phyloP scores from a whole-genome alignment of 1,139 yeast genomes.

The Yamadazyma friedrichii region DNA sequence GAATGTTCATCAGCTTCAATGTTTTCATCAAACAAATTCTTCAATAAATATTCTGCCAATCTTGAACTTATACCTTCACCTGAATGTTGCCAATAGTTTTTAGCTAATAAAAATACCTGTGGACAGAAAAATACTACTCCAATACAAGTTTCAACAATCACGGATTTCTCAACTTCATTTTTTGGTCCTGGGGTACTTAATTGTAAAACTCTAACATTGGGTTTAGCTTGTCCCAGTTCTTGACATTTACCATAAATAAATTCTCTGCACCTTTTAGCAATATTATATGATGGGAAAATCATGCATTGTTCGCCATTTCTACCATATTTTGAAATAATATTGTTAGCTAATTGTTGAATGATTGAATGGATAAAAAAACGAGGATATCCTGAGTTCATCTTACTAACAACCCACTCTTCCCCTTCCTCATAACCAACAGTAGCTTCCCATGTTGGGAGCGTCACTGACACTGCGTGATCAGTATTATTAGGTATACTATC shows the following conservation, averaged over 20 bases:
- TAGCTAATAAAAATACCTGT: conserved; percentile 58
- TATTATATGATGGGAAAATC: conserved; percentile 72
- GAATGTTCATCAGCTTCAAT: conserved; percentile 7
- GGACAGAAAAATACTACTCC: conserved; percentile 77
- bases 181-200: conserved; percentile 71
- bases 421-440: conserved; percentile 93
- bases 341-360: conserved; percentile 59
- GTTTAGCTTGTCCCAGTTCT: conserved; percentile 7
- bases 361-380: conserved; percentile 76
- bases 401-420: conserved; percentile 73
- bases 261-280: conserved; percentile 83
- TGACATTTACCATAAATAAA: conserved; percentile 49
- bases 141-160: conserved; percentile 62
- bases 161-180: conserved; percentile 55
- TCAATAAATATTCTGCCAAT: conserved; percentile 78
- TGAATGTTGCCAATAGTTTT: conserved; percentile 93
- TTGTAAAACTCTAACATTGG: conserved; percentile 67
- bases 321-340: conserved; percentile 62
- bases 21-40: conserved; percentile 49
- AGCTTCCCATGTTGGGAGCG: conserved; percentile 92
- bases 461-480: conserved; percentile 90
- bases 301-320: conserved; percentile 71
- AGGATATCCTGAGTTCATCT: conserved; percentile 88
- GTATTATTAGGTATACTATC: conserved; percentile 85
- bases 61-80: conserved; percentile 95